Evolutionary conservation across 495 filamentous ascomycete genomes (phyloP), one percentile per base, ranked within the genome.

Genomic region (Hypomontagnella submonticulosa): DNA sequence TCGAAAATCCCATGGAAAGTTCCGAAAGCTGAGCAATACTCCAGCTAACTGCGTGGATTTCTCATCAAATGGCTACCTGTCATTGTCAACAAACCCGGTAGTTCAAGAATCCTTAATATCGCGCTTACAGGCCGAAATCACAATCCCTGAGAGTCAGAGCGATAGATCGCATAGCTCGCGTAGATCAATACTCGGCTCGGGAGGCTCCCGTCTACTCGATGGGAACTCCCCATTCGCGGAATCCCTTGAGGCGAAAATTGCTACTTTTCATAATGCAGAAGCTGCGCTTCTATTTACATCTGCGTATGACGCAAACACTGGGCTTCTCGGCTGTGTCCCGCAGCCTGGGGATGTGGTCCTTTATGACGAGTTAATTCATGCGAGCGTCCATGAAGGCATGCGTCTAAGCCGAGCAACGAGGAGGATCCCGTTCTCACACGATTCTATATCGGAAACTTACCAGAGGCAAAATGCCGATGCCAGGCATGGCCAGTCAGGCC

Each of bases 301-400:
- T 2, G 91, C 89, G 4, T 92, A 84, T 72, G 90, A 93, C 67
- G 91, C 90, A 11, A 93, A 93, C 70, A 79, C 85, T 0, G 90
- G 88, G 1, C 79, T 93, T 1, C 86, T 90, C 18, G 77, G 83
- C 3, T 87, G 81, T 56, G 75, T 92, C 10, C 90, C 91, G 3
- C 89, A 90, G 49, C 79, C 78, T 0, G 88, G 86, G 4, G 91
- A 95, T 77, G 71, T 85, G 4, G 80, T 95, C 7, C 61, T 93
- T 3, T 89, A 89, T 67, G 91, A 95, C 72, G 88, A 88, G 71
- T 74, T 87, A 32, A 85, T 93, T 15, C 91, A 94, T 69, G 91
- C 91, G 1, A 92, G 89, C 69, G 83, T 88, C 0, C 89, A 90
- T 54, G 90, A 92, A 40, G 91, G 91, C 0, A 92, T 94, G 88